Evolutionary conservation across 2,329 filamentous ascomycete genomes (phyloP).

Genomic region (Coniella vitis): DNA sequence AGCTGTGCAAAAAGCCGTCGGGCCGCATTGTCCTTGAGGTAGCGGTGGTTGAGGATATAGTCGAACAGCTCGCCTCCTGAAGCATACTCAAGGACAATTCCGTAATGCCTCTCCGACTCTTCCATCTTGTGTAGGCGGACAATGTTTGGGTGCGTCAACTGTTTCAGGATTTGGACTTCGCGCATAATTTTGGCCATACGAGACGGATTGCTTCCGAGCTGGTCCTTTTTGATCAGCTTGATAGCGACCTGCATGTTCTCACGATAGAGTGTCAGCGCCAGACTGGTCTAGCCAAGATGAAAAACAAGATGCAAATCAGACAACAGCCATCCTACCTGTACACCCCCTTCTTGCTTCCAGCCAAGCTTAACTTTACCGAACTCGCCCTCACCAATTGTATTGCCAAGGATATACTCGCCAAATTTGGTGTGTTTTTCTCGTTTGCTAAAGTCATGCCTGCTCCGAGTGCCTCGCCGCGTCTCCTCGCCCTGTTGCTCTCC

Average conservation of each 20-base stretch:
- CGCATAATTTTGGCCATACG: slow-evolving; percentile 94
- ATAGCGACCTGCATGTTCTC: slow-evolving; percentile 67
- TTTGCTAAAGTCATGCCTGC: slow-evolving; percentile 54
- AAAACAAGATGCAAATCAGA: no score
- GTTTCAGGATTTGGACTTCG: slow-evolving; percentile 86
- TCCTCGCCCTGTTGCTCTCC: slow-evolving; percentile 35
- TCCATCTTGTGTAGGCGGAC: slow-evolving; percentile 97
- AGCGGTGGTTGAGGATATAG: slow-evolving; percentile 94
- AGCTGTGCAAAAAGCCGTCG: slow-evolving; percentile 90
- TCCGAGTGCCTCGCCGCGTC: slow-evolving; percentile 43
- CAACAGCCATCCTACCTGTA: slow-evolving; percentile 53
- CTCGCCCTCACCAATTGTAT: slow-evolving; percentile 94
- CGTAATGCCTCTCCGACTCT: slow-evolving; percentile 93
- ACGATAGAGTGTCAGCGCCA: not conserved
- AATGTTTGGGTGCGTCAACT: slow-evolving; percentile 89
- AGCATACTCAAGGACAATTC: slow-evolving; percentile 96
- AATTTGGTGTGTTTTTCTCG: slow-evolving; percentile 77
- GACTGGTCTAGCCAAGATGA: no score
- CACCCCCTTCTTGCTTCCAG: slow-evolving; percentile 92
- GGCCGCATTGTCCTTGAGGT: slow-evolving; percentile 88
- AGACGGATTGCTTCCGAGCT: slow-evolving; percentile 78
- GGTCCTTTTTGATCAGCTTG: slow-evolving; percentile 92
- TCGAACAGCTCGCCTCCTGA: slow-evolving; percentile 97
- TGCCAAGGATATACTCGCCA: slow-evolving; percentile 90
- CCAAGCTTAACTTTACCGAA: slow-evolving; percentile 98